A percentile compares a stretch with the other conserved stretches of the same genome.
These are phyloP conservation scores for Botrytis paeoniae DNA, from an alignment of 2,329 filamentous ascomycete species.

Conservation along the genomic window DNA sequence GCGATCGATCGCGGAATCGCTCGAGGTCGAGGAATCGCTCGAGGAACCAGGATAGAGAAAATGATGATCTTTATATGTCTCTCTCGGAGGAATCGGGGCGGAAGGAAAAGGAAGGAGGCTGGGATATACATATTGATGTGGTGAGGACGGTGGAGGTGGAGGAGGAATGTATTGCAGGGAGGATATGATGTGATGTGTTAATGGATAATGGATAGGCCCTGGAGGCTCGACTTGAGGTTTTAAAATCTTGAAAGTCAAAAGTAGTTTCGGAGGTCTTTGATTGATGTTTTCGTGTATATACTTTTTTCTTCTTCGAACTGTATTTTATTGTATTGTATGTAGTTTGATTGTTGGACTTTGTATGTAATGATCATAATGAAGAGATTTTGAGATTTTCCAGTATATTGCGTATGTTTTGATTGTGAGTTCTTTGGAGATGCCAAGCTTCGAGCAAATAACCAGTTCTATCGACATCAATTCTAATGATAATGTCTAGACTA, in stretches of 20 bases:
- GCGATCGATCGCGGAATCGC: background rate
- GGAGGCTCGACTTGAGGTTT: background rate
- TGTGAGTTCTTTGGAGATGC: background rate
- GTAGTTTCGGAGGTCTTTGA: background rate
- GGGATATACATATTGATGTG: conserved; percentile 10
- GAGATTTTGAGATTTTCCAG: background rate
- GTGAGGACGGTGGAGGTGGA: background rate
- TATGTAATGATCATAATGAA: background rate
- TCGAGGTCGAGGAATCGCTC: background rate
- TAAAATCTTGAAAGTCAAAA: background rate
- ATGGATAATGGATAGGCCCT: background rate
- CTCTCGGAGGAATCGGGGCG: background rate
- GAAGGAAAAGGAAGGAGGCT: background rate
- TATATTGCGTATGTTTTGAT: background rate
- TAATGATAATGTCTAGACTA: background rate
- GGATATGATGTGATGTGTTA: background rate
- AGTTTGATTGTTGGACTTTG: background rate
- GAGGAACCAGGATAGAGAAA: background rate
- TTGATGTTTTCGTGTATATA: background rate
- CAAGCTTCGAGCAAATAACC: background rate
- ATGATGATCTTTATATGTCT: background rate
- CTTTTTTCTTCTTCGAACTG: background rate
- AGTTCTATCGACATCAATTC: background rate
- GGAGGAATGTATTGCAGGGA: background rate
- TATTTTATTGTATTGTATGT: background rate